Evolutionary conservation across 148 eudicot genomes (phyloP).

Genomic region (Rheum nobile): DNA sequence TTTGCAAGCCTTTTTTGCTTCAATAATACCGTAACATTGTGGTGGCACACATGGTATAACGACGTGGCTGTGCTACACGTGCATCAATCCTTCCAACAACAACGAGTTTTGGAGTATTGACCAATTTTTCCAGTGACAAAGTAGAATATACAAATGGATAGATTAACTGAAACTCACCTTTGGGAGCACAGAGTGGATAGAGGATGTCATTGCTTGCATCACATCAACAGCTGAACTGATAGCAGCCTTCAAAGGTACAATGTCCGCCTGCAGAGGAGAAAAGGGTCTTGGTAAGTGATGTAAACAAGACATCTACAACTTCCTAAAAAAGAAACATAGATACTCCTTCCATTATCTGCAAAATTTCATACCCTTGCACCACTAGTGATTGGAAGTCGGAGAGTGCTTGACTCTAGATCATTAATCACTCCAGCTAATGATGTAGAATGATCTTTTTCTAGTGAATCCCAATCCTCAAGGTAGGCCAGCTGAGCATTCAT

Average conservation of each 20-base stretch:
- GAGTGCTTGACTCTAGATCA: slow-evolving; percentile 75
- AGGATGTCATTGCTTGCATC: slow-evolving; percentile 74
- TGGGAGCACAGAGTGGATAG: slow-evolving; percentile 47
- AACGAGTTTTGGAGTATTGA: neutral
- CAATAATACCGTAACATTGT: neutral
- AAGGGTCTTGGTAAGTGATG: neutral
- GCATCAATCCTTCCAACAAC: neutral
- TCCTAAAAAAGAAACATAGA: neutral
- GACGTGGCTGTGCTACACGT: neutral
- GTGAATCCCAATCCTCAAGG: slow-evolving; percentile 66
- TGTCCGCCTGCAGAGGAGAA: slow-evolving; percentile 43
- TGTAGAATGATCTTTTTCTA: slow-evolving; percentile 57
- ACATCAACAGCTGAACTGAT: slow-evolving; percentile 72
- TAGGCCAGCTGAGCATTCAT: slow-evolving; percentile 33
- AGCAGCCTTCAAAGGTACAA: slow-evolving; percentile 52
- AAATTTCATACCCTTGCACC: slow-evolving; percentile 78
- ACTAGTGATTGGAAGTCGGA: slow-evolving; percentile 77
- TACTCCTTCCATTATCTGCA: slow-evolving; percentile 15
- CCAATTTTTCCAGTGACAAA: neutral
- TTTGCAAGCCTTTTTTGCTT: neutral
- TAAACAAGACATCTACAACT: neutral
- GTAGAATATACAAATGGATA: neutral
- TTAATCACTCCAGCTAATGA: slow-evolving; percentile 51
- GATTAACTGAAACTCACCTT: slow-evolving; percentile 33
- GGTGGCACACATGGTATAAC: neutral